These are phyloP conservation scores for Polysphondylium violaceum DNA, from an alignment of 78 protist species.

Conservation along the genomic window DNA sequence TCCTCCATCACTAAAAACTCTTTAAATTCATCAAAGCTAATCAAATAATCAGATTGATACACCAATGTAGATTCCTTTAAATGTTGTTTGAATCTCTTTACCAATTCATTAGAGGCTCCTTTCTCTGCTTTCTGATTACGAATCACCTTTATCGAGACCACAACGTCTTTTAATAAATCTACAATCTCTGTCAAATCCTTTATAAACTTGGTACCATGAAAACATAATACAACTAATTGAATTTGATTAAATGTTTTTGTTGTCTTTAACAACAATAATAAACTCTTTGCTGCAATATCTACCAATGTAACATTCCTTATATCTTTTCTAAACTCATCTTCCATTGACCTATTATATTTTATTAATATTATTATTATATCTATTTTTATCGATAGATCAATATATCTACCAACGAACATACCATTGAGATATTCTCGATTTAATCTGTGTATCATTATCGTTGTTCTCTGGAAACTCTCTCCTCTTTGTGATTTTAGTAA, in stretches of 20 bases:
- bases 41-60: neutral
- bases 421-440: neutral
- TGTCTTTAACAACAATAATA: neutral
- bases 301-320: neutral
- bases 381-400: no score
- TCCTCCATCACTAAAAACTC: neutral
- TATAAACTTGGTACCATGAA: neutral
- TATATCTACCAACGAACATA: no score
- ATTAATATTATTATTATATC: no score
- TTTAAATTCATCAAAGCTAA: neutral
- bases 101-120: no score
- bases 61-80: neutral
- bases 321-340: neutral
- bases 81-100: no score
- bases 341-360: neutral
- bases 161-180: neutral
- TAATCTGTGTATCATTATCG: neutral
- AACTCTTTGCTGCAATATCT: neutral
- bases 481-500: no score
- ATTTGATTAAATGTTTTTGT: neutral
- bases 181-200: neutral
- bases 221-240: no score
- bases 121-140: neutral
- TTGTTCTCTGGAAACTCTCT: no score
- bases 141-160: neutral